Evolutionary conservation across 495 filamentous ascomycete genomes (phyloP).

Genomic region (Hypoxylon intermedium): DNA sequence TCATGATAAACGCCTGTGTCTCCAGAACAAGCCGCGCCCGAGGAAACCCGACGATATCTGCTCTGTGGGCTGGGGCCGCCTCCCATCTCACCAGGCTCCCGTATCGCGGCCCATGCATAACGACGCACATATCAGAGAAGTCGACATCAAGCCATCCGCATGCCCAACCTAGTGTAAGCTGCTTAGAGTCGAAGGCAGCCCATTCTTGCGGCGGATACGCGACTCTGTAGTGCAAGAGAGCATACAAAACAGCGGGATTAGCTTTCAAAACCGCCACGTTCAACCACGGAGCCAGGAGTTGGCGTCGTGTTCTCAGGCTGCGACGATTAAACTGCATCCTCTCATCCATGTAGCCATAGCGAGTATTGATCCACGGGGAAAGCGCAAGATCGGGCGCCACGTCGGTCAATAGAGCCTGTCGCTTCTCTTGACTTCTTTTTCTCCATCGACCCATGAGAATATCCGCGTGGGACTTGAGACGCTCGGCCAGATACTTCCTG

Average conservation of each 20-base stretch:
- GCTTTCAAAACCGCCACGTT: not conserved
- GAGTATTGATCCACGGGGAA: not conserved
- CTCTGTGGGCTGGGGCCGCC: slow-evolving; percentile 26
- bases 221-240: slow-evolving; percentile 7
- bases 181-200: slow-evolving; percentile 12
- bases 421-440: not conserved
- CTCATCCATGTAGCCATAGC: not conserved
- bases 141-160: slow-evolving; percentile 5
- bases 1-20: slow-evolving; percentile 16
- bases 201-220: slow-evolving; percentile 5
- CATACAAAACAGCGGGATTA: slow-evolving; percentile 6
- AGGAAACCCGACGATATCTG: slow-evolving; percentile 20
- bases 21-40: slow-evolving; percentile 20
- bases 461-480: not conserved
- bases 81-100: slow-evolving; percentile 25
- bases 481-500: not conserved
- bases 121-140: slow-evolving; percentile 6
- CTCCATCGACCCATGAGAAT: not conserved
- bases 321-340: not conserved
- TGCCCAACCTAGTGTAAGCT: slow-evolving; percentile 5
- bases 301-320: not conserved
- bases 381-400: not conserved
- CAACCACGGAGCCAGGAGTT: slow-evolving; percentile 1
- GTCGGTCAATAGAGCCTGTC: not conserved
- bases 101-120: slow-evolving; percentile 12